Base-by-base conservation (phyloP, 169 alveolate species). In the Plasmodium falciparum region DNA sequence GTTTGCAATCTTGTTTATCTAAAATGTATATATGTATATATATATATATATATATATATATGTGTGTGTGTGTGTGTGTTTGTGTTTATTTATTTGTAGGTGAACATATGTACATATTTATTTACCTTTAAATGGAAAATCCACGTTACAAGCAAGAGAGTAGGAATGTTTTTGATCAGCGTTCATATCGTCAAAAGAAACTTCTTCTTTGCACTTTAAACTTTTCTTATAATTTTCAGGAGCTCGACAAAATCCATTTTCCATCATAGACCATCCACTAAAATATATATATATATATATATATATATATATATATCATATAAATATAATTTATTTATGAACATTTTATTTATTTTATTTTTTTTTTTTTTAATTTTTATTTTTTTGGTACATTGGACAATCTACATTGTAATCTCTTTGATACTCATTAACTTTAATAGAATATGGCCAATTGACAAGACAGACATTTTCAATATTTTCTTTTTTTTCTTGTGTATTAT, bases 91-190 rank as follows among this genome's bases (percentile, higher is more conserved):
- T 39, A 39, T 39, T 39, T 39, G 2, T 39, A 39, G 47, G 47
- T 39, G 47, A 39, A 39, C 11, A 39, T 50, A 17, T n/a, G 11
- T 58, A 2, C 59, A 24, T 26, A 50, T 6, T 45, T 43, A 33
- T 78, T 78, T 59, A 78, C 89, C 89, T 66, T 78, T 78, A 71
- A 78, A 78, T 43, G 89, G 89, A 45, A 78, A 78, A 66, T 78
- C 89, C 6, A 78, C 89, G 56, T 66, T 45, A 52, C 89, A 78
- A 58, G 89, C 75, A 45, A 2, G 49, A 20, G 89, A 78, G 43
- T 65, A 52, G 11, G 89, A 78, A 15, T 78, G 78, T 58, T 78
- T 78, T 59, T 78, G 78, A 24, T 78, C 63, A 24, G 71, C 26
- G 26, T 22, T 78, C 89, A 78, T 78, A 17, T 69, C 39, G 50